These are phyloP conservation scores for Cyclotella baltica DNA, from an alignment of 108 stramenopile species.

Conservation along the genomic window DNA sequence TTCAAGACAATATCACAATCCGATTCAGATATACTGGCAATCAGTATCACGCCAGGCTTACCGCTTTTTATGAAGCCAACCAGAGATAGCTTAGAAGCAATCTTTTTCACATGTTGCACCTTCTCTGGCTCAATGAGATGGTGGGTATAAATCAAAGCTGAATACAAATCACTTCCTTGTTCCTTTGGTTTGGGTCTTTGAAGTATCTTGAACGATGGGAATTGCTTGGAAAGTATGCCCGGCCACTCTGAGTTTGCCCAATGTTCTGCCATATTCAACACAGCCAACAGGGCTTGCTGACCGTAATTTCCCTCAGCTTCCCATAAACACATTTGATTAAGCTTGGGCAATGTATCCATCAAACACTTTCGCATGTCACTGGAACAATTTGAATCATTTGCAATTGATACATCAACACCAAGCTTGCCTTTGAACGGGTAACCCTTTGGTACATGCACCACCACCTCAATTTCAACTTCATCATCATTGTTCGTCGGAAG, in stretches of 20 bases:
- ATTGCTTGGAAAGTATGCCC: constrained; percentile 9
- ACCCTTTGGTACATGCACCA: constrained; percentile 16
- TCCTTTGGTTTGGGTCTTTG: constrained; percentile 1
- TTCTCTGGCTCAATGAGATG: constrained; percentile 31
- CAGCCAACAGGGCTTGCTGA: constrained; percentile 15
- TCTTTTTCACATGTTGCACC: constrained; percentile 29
- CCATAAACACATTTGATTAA: constrained; percentile 16
- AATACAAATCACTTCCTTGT: constrained; percentile 5
- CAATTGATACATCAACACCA: neutral
- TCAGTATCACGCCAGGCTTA: constrained; percentile 33
- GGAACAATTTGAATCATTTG: constrained; percentile 13
- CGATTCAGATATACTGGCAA: constrained; percentile 11
- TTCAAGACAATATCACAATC: constrained; percentile 28
- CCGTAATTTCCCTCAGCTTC: constrained; percentile 31
- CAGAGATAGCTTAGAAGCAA: constrained; percentile 22
- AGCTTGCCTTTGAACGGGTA: constrained; percentile 21
- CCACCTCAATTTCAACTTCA: constrained; percentile 8
- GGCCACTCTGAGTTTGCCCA: constrained; percentile 29
- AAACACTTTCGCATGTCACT: constrained; percentile 16
- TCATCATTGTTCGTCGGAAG: constrained; percentile 19
- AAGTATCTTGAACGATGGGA: constrained; percentile 3
- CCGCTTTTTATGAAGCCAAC: constrained; percentile 31
- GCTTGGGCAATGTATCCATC: constrained; percentile 19
- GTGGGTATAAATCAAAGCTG: constrained; percentile 26
- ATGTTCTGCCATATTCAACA: constrained; percentile 21